Base-by-base conservation (phyloP, 2,329 filamentous ascomycete genomes). In the Fusarium floridanum region DNA sequence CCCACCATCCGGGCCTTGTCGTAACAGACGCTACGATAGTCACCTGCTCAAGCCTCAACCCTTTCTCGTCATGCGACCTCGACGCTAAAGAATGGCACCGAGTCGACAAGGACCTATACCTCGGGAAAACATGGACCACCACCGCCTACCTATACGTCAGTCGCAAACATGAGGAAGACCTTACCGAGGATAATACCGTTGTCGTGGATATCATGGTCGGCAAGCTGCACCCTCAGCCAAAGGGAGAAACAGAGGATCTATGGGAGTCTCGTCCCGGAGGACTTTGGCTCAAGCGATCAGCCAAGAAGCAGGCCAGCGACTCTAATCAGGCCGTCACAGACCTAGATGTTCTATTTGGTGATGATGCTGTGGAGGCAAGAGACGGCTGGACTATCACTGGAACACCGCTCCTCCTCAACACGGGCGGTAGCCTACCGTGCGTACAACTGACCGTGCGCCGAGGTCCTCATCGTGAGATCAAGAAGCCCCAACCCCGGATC, bases 361-460 rank as follows among this genome's bases (percentile, higher is more conserved):
- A 95, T 22, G 95, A 98, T 81, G 96, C 95, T 11, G 94, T 95
- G 36, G 97, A 99, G 81, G 95, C 95, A 6, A 91, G 97, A 67
- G 90, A 92, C 2, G 94, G 94, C 34, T 99, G 97, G 97, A 87
- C 91, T 67, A 88, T 98, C 50, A 91, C 91, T 61, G 92, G 94
- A 68, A 93, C 90, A 9, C 90, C 93, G 11, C 83, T 98, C 66
- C 84, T 96, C 60, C 85, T 98, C 68, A 90, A 94, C 74, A 88
- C 88, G 6, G 86, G 88, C 32, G 85, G 88, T 36, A 88, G 91
- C 41, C 85, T 89, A 11, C 91, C 92, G 27, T 91, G 93, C 73
- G 91, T 94, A 24, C 92, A 95, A 70, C 82, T 99, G 66, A 97
- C 91, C 29, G 88, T 98, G 60, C 91, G 94, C 61, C 90, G 94